Percentiles rank a stretch among this genome's conserved stretches.
phyloP scores from a whole-genome alignment of 345 rosid genomes.

The Microthlaspi erraticum region DNA sequence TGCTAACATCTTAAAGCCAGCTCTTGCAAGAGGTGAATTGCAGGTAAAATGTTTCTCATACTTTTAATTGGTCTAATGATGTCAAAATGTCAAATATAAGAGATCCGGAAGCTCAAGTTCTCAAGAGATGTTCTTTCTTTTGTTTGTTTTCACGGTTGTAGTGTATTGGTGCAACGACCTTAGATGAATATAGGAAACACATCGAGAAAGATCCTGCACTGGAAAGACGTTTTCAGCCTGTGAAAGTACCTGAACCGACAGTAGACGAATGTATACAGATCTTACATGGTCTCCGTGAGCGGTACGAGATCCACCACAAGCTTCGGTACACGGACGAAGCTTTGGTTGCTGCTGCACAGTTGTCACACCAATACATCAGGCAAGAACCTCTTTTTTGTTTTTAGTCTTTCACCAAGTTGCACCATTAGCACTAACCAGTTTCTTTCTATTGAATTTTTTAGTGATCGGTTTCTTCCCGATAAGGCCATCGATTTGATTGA shows the following conservation, averaged over 20 bases:
- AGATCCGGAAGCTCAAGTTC: neutral
- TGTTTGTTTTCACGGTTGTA: constrained; percentile 44
- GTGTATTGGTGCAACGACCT: constrained; percentile 99
- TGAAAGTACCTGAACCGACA: constrained; percentile 94
- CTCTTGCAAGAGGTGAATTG: constrained; percentile 99
- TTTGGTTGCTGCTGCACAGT: constrained; percentile 81
- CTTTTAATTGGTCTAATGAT: constrained; percentile 3
- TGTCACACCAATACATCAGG: constrained; percentile 97
- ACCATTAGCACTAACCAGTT: constrained; percentile 2
- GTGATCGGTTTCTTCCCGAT: constrained; percentile 98
- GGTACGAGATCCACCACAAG: constrained; percentile 98
- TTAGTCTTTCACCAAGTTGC: constrained; percentile 17
- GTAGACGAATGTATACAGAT: constrained; percentile 95
- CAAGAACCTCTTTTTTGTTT: neutral
- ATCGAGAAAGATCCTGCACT: constrained; percentile 99
- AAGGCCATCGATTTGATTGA: constrained; percentile 98
- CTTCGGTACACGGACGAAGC: constrained; percentile 96
- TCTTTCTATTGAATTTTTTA: constrained; percentile 35
- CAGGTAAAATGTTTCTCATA: constrained; percentile 59
- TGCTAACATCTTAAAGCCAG: constrained; percentile 97
- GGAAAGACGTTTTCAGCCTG: constrained; percentile 99
- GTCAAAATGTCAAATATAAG: neutral
- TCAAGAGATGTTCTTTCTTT: neutral
- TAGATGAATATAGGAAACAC: constrained; percentile 97
- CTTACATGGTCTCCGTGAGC: constrained; percentile 90